Percentiles rank a stretch among this genome's conserved stretches.
Evolutionary conservation across 1,284 basidiomycete species (phyloP).

Genomic region (Taiwanofungus camphoratus): DNA sequence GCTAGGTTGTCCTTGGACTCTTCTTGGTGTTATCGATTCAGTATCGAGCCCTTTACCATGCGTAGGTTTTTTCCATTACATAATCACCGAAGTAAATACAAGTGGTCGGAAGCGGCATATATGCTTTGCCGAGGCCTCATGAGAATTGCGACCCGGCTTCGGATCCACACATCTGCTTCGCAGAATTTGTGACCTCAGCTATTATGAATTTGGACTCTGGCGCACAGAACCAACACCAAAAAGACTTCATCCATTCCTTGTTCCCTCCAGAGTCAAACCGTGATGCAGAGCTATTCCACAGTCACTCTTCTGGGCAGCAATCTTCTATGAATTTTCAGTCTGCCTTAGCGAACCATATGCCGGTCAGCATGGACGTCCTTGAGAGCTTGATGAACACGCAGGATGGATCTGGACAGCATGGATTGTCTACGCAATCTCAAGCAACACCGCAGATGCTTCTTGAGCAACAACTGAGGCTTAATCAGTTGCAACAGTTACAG

Average conservation of each 20-base stretch:
- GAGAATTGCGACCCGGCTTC: no score
- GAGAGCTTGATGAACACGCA: slow-evolving; percentile 43
- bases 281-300: slow-evolving; percentile 18
- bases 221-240: slow-evolving; percentile 30
- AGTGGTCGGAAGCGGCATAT: no score
- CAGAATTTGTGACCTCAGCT: no score
- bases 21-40: no score
- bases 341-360: slow-evolving; percentile 17
- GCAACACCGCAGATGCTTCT: slow-evolving; percentile 38
- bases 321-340: slow-evolving; percentile 21
- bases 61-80: no score
- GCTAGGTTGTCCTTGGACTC: no score
- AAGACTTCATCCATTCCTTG: slow-evolving; percentile 38
- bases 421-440: slow-evolving; percentile 12
- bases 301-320: slow-evolving; percentile 10
- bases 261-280: slow-evolving; percentile 29
- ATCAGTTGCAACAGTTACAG: slow-evolving; percentile 70
- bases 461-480: slow-evolving; percentile 65
- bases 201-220: slow-evolving; percentile 12
- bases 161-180: no score
- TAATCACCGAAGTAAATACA: no score
- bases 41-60: no score
- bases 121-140: no score
- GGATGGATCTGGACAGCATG: slow-evolving; percentile 15
- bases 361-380: slow-evolving; percentile 42